A percentile compares a stretch with the other conserved stretches of the same genome.
These are phyloP conservation scores for Solanum hybrid DNA, from an alignment of 305 asterid genomes.

Conservation along the genomic window DNA sequence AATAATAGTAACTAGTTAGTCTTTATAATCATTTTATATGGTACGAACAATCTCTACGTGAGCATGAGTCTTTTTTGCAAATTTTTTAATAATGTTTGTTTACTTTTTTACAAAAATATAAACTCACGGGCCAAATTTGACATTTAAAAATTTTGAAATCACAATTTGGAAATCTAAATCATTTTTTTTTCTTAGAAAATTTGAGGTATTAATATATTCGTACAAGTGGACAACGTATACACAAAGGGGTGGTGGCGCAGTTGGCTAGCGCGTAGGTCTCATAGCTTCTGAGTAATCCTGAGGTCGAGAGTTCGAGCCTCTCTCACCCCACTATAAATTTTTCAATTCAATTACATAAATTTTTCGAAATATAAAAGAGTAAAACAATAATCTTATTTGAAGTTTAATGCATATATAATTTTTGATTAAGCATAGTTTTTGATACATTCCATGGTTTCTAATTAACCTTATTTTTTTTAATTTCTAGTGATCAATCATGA, in stretches of 20 bases:
- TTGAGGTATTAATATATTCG: no score
- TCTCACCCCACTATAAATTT: constrained; percentile 48
- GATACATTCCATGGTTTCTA: not conserved
- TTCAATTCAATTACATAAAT: not conserved
- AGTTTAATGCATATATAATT: not conserved
- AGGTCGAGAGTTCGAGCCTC: constrained; percentile 97
- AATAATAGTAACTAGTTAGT: no score
- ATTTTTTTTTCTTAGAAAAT: no score
- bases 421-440: not conserved
- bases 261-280: constrained; percentile 95
- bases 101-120: no score
- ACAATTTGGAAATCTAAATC: no score
- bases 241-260: constrained; percentile 74
- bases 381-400: not conserved
- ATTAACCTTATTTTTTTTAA: not conserved
- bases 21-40: no score
- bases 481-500: not conserved
- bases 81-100: no score
- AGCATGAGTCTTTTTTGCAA: no score
- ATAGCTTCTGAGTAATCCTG: constrained; percentile 88
- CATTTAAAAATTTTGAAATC: no score
- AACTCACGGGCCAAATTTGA: no score
- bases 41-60: no score
- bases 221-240: no score
- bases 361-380: not conserved